Evolutionary conservation across 257 asterid species (phyloP).

Genomic region (Solanum raphanifolium): DNA sequence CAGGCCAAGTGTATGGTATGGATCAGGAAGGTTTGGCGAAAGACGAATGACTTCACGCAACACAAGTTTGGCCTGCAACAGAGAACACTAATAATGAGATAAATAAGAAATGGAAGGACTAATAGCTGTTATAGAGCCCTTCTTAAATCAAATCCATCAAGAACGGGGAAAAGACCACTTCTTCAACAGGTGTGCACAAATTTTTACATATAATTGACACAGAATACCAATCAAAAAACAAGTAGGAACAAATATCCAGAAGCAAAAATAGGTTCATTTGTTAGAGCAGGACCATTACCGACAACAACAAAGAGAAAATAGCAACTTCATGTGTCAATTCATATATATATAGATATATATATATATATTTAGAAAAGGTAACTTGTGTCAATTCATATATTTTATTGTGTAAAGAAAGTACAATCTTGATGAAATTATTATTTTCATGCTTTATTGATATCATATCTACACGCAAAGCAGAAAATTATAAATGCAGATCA

Average conservation of each 20-base stretch:
- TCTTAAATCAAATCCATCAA: not conserved
- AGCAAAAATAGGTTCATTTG: not conserved
- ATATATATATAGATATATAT: not conserved
- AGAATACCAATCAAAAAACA: not conserved
- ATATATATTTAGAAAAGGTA: not conserved
- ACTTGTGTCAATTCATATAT: not conserved
- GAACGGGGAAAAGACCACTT: not conserved
- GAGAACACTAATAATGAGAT: slow-evolving; percentile 10
- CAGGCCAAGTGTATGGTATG: slow-evolving; percentile 75
- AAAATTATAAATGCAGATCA: not conserved
- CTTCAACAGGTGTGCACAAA: not conserved
- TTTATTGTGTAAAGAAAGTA: not conserved
- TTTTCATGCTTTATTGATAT: not conserved
- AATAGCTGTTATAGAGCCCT: not conserved
- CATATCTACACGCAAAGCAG: not conserved
- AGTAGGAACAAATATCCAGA: not conserved
- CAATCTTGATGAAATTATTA: not conserved
- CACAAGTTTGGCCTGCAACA: slow-evolving; percentile 52
- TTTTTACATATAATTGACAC: not conserved
- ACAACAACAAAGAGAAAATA: not conserved
- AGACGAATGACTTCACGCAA: slow-evolving; percentile 63
- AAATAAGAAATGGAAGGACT: slow-evolving; percentile 1
- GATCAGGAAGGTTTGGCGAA: slow-evolving; percentile 68
- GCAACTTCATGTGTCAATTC: not conserved
- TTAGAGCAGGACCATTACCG: not conserved